A percentile compares a stretch with the other conserved stretches of the same genome.
Conservation (phyloP, 495 filamentous ascomycete species). For the Margaritispora aquatica region DNA sequence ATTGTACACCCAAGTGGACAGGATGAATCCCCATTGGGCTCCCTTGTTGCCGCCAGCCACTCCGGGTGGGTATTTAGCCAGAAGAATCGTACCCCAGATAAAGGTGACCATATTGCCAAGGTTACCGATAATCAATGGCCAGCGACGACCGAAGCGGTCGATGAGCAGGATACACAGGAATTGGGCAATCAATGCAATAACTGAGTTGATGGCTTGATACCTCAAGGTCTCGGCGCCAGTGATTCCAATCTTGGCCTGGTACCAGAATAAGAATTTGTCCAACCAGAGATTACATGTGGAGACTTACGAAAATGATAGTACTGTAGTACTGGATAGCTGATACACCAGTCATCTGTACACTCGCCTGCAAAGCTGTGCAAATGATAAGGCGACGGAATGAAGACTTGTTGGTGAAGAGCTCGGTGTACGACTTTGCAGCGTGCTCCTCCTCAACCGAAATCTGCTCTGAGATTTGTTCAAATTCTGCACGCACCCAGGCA, state of each 20-base stretch:
- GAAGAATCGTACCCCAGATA: conserved; percentile 12
- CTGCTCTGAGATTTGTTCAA: conserved; percentile 22
- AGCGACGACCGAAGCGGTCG: conserved; percentile 45
- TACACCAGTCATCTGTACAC: conserved; percentile 43
- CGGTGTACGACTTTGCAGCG: conserved; percentile 1
- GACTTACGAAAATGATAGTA: conserved; percentile 39
- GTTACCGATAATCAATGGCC: conserved; percentile 40
- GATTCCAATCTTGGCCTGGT: conserved; percentile 42
- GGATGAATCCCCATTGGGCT: conserved; percentile 22
- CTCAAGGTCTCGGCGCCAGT: conserved; percentile 39
- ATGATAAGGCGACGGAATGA: conserved; percentile 45
- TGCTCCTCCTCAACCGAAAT: neutral
- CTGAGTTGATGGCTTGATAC: conserved; percentile 40
- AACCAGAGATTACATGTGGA: too few relatives aligned
- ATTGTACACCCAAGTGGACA: conserved; percentile 33
- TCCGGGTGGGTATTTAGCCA: conserved; percentile 33
- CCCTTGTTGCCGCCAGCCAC: conserved; percentile 28
- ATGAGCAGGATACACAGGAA: conserved; percentile 36
- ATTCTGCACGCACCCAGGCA: conserved; percentile 27
- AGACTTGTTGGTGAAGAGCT: conserved; percentile 5
- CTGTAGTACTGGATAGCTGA: conserved; percentile 50
- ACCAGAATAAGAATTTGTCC: neutral
- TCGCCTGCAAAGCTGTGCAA: conserved; percentile 43
- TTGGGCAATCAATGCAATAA: conserved; percentile 31
- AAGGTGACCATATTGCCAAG: conserved; percentile 37